Base-by-base conservation (phyloP, 2,329 filamentous ascomycete genomes). In the Colletotrichum tanaceti region DNA sequence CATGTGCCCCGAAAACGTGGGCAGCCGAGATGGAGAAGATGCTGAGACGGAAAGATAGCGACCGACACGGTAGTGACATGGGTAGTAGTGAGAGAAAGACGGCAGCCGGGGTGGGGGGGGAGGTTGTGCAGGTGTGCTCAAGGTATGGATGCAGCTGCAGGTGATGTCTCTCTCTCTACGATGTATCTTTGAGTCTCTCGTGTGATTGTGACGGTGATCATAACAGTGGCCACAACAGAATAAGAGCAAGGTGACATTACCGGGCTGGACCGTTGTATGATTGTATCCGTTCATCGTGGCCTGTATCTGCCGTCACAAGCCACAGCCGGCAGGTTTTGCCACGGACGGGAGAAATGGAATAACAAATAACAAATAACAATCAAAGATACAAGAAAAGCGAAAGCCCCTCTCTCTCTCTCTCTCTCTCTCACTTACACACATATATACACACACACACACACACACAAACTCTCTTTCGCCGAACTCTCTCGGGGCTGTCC, bases 291-390 rank as follows among this genome's bases (percentile, higher is more conserved):
- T n/a, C n/a, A n/a, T n/a, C n/a, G n/a, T n/a, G n/a, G n/a, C n/a
- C n/a, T n/a, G n/a, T n/a, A n/a, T n/a, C 44, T 41, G 46, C 46
- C 58, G 58, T 50, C 41, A 16, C 46, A 63, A 46, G 52, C 32
- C 20, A 49, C 58, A 41, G 28, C n/a, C n/a, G n/a, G n/a, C n/a
- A n/a, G n/a, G 44, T 22, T 35, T 18, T 28, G 49, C 39, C 49
- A 50, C 28, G 5, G 28, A 28, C 28, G 28, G 28, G n/a, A 28
- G 28, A 9, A 28, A 28, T 9, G 5, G 28, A 28, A 28, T 28
- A 28, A 28, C 28, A 9, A 28, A 28, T 28, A 6, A 28, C 28
- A 28, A 7, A 28, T 28, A 28, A 28, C 4, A 28, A 28, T 4
- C 5, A 28, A 28, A 28, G 7, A 28, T 28, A 28, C 28, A 28